These are phyloP conservation scores for Umbelopsis isabellina DNA, from an alignment of 192 early-diverging fungal genomes.

Conservation along the genomic window DNA sequence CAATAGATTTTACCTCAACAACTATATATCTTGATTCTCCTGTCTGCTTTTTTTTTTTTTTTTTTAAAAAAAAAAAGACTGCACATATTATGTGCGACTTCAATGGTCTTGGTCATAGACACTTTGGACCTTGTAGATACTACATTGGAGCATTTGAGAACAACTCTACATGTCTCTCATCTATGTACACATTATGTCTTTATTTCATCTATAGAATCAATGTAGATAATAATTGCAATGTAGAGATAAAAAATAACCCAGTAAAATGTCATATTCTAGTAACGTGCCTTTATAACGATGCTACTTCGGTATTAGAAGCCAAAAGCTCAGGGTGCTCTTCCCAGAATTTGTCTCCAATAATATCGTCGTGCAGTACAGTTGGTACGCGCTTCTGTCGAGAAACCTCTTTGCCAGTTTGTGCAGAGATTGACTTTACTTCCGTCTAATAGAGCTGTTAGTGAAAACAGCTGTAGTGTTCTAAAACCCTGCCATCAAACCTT, in stretches of 20 bases:
- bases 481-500: not conserved
- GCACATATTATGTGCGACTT: too few species aligned
- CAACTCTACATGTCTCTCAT: too few species aligned
- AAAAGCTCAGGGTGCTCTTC: slow-evolving; percentile 43
- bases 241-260: not conserved
- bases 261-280: too few species aligned
- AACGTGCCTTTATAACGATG: not conserved
- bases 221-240: too few species aligned
- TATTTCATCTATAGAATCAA: too few species aligned
- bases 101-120: too few species aligned
- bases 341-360: slow-evolving; percentile 80
- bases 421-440: slow-evolving; percentile 23
- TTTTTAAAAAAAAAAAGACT: too few species aligned
- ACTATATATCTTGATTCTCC: not conserved
- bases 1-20: not conserved
- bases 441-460: slow-evolving; percentile 30
- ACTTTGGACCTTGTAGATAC: too few species aligned
- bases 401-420: slow-evolving; percentile 25
- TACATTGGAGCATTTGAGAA: too few species aligned
- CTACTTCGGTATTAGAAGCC: not conserved
- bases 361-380: slow-evolving; percentile 64
- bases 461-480: slow-evolving; percentile 1
- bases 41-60: not conserved
- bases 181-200: too few species aligned
- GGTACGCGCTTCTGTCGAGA: slow-evolving; percentile 61